phyloP scores from a whole-genome alignment of 2,329 filamentous ascomycete species.

The Cercospora brassicicola region DNA sequence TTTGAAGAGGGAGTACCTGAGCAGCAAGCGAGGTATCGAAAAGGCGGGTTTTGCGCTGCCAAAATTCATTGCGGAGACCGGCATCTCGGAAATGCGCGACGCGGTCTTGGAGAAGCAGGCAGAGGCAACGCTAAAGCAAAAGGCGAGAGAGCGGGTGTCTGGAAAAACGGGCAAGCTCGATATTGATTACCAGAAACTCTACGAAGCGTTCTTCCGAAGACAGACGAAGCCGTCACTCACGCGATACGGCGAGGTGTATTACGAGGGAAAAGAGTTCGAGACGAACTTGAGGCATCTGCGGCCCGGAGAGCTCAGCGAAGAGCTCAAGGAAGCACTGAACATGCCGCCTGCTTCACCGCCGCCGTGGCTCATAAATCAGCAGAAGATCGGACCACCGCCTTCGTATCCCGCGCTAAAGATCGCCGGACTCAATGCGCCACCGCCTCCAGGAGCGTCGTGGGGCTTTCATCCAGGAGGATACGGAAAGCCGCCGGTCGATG shows the following conservation, averaged over 20 bases:
- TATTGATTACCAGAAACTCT: conserved; percentile 97
- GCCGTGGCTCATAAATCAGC: conserved; percentile 96
- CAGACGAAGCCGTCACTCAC: conserved; percentile 95
- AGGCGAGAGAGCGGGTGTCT: conserved; percentile 88
- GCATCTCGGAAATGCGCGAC: conserved; percentile 97
- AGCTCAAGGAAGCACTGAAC: conserved; percentile 86
- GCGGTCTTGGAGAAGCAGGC: conserved; percentile 95
- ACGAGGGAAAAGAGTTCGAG: conserved; percentile 97
- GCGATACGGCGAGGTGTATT: conserved; percentile 97
- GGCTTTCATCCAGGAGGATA: conserved; percentile 94
- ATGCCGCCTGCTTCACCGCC: conserved; percentile 91
- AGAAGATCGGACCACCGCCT: conserved; percentile 87
- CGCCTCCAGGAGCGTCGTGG: conserved; percentile 85
- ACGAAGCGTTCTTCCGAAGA: conserved; percentile 97
- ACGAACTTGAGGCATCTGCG: conserved; percentile 88
- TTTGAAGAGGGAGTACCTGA: conserved; percentile 93
- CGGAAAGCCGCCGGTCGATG: conserved; percentile 92
- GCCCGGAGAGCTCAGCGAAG: conserved; percentile 85
- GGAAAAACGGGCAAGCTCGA: conserved; percentile 97
- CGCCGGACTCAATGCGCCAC: conserved; percentile 88
- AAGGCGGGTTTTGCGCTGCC: conserved; percentile 90
- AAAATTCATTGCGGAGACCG: conserved; percentile 95
- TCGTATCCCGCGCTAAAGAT: conserved; percentile 96
- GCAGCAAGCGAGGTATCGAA: conserved; percentile 93
- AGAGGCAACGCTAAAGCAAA: conserved; percentile 87